These are phyloP conservation scores for Candida quercuum DNA, from an alignment of 805 yeast species.

Conservation along the genomic window DNA sequence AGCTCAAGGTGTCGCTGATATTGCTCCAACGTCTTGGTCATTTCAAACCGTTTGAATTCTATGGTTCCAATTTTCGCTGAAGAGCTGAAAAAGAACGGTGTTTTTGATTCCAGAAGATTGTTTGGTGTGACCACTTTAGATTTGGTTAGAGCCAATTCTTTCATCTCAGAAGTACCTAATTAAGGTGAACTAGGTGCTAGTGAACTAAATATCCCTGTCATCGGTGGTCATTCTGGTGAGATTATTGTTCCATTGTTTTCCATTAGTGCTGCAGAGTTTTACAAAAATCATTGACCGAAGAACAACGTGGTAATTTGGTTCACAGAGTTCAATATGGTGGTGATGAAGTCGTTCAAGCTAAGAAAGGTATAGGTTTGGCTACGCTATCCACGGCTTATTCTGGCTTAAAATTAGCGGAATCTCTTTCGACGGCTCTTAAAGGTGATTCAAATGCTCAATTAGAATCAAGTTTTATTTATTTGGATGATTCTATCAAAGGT, in stretches of 20 bases:
- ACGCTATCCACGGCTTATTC: too few relatives aligned
- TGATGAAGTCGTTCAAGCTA: too few relatives aligned
- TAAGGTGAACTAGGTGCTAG: slow-evolving; percentile 10
- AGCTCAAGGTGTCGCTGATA: slow-evolving; percentile 61
- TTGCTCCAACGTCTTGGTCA: slow-evolving; percentile 58
- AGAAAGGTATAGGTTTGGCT: too few relatives aligned
- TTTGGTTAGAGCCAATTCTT: slow-evolving; percentile 81
- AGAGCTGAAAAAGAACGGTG: slow-evolving; percentile 66
- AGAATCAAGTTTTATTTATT: too few relatives aligned
- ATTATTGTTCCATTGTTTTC: slow-evolving; percentile 76
- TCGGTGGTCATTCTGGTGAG: slow-evolving; percentile 84
- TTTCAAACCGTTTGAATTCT: slow-evolving; percentile 81
- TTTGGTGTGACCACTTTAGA: too few relatives aligned
- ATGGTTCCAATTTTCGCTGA: slow-evolving; percentile 82
- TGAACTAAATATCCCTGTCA: too few relatives aligned
- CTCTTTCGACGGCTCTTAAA: too few relatives aligned
- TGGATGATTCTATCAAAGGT: too few relatives aligned
- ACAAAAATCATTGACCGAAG: slow-evolving; percentile 38
- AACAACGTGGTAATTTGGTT: slow-evolving; percentile 49
- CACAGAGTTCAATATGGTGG: too few relatives aligned
- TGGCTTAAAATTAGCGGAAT: too few relatives aligned
- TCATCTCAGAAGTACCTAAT: slow-evolving; percentile 17
- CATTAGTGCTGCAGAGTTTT: slow-evolving; percentile 39
- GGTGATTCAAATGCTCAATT: too few relatives aligned
- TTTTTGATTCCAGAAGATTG: slow-evolving; percentile 68